Evolutionary conservation across 768 basidiomycete species (phyloP), one percentile per base, ranked within the genome.

Genomic region (Tulasnella sp.): DNA sequence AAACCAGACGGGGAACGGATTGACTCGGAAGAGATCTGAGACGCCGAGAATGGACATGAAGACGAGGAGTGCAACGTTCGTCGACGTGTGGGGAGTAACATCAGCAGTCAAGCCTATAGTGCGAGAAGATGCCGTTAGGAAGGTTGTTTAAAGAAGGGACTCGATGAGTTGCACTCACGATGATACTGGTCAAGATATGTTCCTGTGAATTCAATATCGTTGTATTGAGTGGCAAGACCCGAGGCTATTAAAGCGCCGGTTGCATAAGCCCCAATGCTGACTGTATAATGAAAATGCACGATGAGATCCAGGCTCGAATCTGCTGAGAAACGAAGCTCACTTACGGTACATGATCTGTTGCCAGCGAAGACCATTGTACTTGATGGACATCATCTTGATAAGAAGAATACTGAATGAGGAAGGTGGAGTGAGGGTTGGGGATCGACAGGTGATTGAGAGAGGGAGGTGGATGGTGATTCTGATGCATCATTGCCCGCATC

Each of bases 21-120:
- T 15, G 53, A 64, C 24, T 51, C 65, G 60, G 54, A 65, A 61
- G 64, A 64, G 63, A 47, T 59, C 58, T 45, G 48, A 19, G 34
- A 59, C 49, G 58, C 48, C 34, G 58, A 59, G 58, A 9, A 41
- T 63, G 13, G 55, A 58, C 59, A 61, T 38, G 21, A 62, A 63
- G 61, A 43, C 58, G 38, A 51, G 60, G 54, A 61, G 63, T 49
- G 42, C 50, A 23, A 50, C 17, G 47, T 59, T 59, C 47, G 58
- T 50, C 10, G 48, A 26, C 17, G 50, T n/a, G 34, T 29, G 29
- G n/a, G 47, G 30, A 3, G 47, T 19, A 32, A 19, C 32, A 32
- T 23, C 32, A 8, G 29, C 42, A 3, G 50, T 42, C 1, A 59
- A 27, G 24, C 49, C 58, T 59, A 42, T 30, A 56, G 15, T 17